A percentile compares a stretch with the other conserved stretches of the same genome.
Conservation (phyloP, 2,329 filamentous ascomycete species). For the Fusarium liriodendri region DNA sequence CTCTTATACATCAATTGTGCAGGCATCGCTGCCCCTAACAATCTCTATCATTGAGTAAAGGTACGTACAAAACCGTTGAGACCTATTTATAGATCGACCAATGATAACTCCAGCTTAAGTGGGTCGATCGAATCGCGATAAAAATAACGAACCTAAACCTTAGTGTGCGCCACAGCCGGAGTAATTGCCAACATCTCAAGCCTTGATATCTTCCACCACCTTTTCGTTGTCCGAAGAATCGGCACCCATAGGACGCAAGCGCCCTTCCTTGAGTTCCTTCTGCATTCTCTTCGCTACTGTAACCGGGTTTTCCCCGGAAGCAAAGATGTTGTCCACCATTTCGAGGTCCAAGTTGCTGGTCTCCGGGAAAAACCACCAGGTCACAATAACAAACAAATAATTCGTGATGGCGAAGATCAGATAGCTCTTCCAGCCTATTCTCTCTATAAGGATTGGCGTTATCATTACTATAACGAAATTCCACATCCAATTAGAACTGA, state of each 20-base stretch:
- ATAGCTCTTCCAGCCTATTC: conserved; percentile 15
- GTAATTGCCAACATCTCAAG: neutral
- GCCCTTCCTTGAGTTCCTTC: conserved; percentile 21
- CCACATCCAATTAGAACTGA: conserved; percentile 18
- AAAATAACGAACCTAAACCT: neutral
- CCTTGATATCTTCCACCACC: conserved; percentile 4
- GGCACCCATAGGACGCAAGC: conserved; percentile 7
- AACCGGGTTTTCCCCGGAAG: conserved; percentile 4
- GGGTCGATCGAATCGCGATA: neutral
- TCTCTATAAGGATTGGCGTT: conserved; percentile 2
- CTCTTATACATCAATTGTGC: too few relatives aligned
- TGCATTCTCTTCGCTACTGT: conserved; percentile 10
- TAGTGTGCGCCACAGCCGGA: neutral
- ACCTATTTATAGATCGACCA: neutral
- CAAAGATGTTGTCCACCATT: conserved; percentile 20
- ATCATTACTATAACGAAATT: conserved; percentile 11
- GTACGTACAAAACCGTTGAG: neutral
- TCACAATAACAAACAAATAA: neutral
- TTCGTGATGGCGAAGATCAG: conserved; percentile 23
- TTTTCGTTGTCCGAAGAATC: conserved; percentile 20
- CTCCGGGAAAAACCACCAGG: conserved; percentile 9
- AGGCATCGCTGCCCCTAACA: too few relatives aligned
- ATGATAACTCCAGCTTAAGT: neutral
- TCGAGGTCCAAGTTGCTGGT: conserved; percentile 15
- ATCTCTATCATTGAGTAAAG: too few relatives aligned